Conservation (phyloP, 441 rosid genomes). For the Pelargonium cotyledonis region DNA sequence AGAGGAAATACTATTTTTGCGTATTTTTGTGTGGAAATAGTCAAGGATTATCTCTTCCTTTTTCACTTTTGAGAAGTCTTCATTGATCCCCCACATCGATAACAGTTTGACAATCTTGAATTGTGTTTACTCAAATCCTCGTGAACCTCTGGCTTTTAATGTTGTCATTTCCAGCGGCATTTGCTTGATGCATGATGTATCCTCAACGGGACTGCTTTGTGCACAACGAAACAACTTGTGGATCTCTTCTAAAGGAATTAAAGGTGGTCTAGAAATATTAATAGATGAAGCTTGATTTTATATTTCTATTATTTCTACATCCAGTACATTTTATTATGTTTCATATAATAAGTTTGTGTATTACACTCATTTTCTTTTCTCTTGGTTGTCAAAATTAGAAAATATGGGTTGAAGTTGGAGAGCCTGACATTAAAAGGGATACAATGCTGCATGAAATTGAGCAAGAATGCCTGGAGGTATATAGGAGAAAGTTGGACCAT, state of each 20-base stretch:
- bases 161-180: neutral
- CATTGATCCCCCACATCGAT: no score
- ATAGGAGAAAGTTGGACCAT: slow-evolving; percentile 44
- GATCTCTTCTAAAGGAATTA: slow-evolving; percentile 44
- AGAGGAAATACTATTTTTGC: no score
- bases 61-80: neutral
- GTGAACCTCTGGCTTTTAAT: neutral
- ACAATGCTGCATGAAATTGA: slow-evolving; percentile 52
- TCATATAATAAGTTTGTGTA: neutral
- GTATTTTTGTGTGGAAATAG: neutral
- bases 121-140: neutral
- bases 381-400: slow-evolving; percentile 27
- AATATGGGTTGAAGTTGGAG: slow-evolving; percentile 75
- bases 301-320: neutral
- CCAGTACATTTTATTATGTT: neutral
- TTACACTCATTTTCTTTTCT: neutral
- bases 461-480: slow-evolving; percentile 54
- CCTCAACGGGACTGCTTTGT: slow-evolving; percentile 28
- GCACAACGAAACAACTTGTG: slow-evolving; percentile 48
- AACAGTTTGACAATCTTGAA: neutral
- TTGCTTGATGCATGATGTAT: slow-evolving; percentile 29
- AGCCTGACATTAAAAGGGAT: slow-evolving; percentile 44
- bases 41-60: neutral
- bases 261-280: slow-evolving; percentile 33
- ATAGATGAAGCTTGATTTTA: neutral